Evolutionary conservation across 352 stramenopile species (phyloP).

Genomic region (Paralagenidium karlingii): DNA sequence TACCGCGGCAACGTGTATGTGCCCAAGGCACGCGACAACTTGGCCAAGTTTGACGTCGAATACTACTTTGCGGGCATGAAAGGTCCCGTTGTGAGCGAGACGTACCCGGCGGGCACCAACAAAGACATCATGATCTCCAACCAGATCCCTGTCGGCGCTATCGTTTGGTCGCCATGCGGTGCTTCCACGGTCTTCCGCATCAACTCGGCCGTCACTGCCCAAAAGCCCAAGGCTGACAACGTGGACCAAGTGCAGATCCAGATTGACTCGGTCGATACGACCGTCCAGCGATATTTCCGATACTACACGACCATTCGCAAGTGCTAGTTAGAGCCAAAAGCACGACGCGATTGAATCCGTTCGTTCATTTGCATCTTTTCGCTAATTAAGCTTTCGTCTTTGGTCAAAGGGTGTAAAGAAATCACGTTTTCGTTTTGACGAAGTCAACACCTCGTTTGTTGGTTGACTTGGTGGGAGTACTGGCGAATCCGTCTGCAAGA

Average conservation of each 20-base stretch:
- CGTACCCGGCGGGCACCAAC: constrained; percentile 5
- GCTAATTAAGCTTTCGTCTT: too few species aligned
- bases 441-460: too few species aligned
- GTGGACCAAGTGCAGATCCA: constrained; percentile 16
- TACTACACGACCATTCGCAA: constrained; percentile 26
- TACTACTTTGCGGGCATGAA: constrained; percentile 15
- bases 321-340: constrained; percentile 8
- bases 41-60: constrained; percentile 8
- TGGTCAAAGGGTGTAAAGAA: too few species aligned
- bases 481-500: too few species aligned
- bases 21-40: constrained; percentile 1
- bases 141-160: constrained; percentile 6
- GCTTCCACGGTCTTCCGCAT: constrained; percentile 16
- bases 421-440: too few species aligned
- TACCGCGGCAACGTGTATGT: constrained; percentile 21
- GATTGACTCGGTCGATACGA: constrained; percentile 16
- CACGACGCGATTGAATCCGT: too few species aligned
- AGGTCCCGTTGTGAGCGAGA: constrained; percentile 8
- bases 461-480: too few species aligned
- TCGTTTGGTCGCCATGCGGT: constrained; percentile 14
- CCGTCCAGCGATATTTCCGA: constrained; percentile 18
- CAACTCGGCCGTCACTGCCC: constrained; percentile 14
- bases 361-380: too few species aligned
- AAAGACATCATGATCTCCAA: constrained; percentile 12
- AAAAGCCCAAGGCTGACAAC: constrained; percentile 2